phyloP scores from a whole-genome alignment of 306 rosid species.

The Vigna trinervia region DNA sequence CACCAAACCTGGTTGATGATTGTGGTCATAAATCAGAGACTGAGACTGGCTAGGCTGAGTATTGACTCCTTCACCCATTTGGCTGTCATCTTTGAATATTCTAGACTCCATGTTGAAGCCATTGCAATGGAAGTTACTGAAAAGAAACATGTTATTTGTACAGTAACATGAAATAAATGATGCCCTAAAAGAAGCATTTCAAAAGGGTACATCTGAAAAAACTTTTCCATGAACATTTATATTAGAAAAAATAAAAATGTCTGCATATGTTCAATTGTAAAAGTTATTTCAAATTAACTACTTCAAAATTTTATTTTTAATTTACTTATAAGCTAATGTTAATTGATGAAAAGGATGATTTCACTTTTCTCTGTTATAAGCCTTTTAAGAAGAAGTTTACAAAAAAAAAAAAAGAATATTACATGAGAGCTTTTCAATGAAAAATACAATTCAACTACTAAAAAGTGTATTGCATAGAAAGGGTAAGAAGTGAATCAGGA shows the following conservation, averaged over 20 bases:
- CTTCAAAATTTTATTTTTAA: no score
- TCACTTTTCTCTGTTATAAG: no score
- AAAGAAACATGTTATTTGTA: no score
- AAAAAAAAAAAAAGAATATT: no score
- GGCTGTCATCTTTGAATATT: constrained; percentile 50
- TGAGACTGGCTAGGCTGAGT: constrained; percentile 43
- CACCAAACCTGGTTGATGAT: constrained; percentile 62
- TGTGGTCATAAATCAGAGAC: constrained; percentile 36
- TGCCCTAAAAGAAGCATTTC: background rate
- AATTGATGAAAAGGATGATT: no score
- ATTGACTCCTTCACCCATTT: constrained; percentile 42
- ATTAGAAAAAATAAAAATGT: no score
- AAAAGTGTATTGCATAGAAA: background rate
- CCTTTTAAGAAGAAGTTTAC: no score
- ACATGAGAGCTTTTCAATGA: background rate
- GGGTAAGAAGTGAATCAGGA: background rate
- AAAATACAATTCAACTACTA: background rate
- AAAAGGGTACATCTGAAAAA: no score
- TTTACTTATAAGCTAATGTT: no score
- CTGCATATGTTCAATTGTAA: no score
- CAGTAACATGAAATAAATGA: background rate
- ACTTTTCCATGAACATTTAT: no score
- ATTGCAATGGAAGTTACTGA: constrained; percentile 31
- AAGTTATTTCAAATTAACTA: no score
- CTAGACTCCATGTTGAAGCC: constrained; percentile 51